Conservation (phyloP, 306 rosid species). For the Carpinus fangiana region DNA sequence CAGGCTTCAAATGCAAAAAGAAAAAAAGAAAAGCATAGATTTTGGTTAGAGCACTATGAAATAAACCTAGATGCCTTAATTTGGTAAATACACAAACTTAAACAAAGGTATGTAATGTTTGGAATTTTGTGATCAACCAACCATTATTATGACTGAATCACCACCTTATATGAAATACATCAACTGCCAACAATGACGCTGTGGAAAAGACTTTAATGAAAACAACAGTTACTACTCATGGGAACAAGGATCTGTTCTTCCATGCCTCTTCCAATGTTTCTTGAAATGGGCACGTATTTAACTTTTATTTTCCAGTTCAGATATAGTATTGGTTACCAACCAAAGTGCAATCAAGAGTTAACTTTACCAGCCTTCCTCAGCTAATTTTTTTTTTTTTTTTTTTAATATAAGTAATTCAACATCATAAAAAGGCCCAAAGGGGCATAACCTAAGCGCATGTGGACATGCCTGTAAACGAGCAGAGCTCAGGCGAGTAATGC, state of each 20-base stretch:
- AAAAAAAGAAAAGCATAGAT: constrained; percentile 17
- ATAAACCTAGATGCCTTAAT: background rate
- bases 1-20: constrained; percentile 65
- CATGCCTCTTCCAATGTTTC: background rate
- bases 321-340: background rate
- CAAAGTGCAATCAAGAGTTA: background rate
- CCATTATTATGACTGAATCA: background rate
- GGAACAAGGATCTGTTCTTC: background rate
- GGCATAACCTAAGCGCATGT: too few relatives aligned
- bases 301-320: background rate
- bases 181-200: background rate
- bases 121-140: background rate
- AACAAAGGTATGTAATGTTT: background rate
- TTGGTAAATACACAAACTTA: background rate
- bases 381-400: too few relatives aligned
- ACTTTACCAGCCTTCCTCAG: background rate
- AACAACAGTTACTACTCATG: background rate
- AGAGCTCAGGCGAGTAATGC: too few relatives aligned
- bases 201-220: background rate
- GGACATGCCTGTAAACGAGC: too few relatives aligned
- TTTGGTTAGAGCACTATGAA: constrained; percentile 12
- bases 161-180: background rate
- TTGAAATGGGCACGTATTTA: background rate
- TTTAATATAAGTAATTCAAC: too few relatives aligned
- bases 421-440: too few relatives aligned